Evolutionary conservation across 345 rosid genomes (phyloP), one percentile per base, ranked within the genome.

Genomic region (Schrenkiella parvula): DNA sequence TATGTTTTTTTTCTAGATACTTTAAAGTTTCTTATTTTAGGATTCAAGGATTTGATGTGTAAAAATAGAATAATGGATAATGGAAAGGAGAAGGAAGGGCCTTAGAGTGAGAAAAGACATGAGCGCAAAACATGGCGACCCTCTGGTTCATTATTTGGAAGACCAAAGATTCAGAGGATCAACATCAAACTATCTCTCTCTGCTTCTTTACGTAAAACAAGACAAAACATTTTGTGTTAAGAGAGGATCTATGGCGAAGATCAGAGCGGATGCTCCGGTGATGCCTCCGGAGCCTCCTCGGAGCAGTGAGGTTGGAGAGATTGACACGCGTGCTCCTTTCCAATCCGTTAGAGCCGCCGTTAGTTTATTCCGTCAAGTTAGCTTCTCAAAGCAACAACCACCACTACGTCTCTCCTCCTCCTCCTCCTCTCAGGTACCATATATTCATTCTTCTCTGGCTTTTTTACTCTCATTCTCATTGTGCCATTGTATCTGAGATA

Each of bases 311-410:
- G 84, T 89, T 13, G 96, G 99, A 61, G 99, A 93, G 85, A 91
- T 91, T 43, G 99, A 95, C 82, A 89, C 97, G 2, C 78, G 85
- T 64, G 78, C 95, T 34, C 99, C 97, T 0, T 88, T 91, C 71
- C 86, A 87, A 79, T 93, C 97, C 28, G 99, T 93, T 35, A 88
- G 78, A 79, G 99, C 88, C 18, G 97, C 99, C n/a, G 88, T 95
- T 64, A 88, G 82, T 70, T 80, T 91, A 39, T 95, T 89, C 60
- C 91, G 93, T 4, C 89, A 89, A 56, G 96, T 85, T 15, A 83
- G 82, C 15, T 58, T 70, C 37, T 48, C 84, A 1, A 86, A 69
- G 70, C 78, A 79, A n/a, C 69, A 55, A 60, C 62, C 32, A 53
- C 78, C 39, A 47, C 78, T 32, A 47, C 54, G 4, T 44, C 76